These are phyloP conservation scores for Acanthamoeba royreba DNA, from an alignment of 208 protist genomes.

Conservation along the genomic window DNA sequence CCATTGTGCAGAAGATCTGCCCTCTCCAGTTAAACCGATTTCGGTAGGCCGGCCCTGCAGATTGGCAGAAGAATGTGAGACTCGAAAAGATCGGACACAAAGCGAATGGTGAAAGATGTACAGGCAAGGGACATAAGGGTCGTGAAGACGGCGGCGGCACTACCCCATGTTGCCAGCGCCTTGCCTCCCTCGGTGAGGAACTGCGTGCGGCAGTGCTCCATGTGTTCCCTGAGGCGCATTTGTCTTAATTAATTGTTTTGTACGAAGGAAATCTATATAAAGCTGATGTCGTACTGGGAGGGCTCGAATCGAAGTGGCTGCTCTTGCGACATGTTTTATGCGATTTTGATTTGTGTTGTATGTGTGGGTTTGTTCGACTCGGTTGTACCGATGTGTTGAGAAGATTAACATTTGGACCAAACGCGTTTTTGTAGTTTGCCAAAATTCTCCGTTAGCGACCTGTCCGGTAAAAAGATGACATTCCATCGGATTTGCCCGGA, in stretches of 20 bases:
- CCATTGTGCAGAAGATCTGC: conserved; percentile 9
- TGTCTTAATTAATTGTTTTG: no score
- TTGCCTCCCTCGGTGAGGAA: neutral
- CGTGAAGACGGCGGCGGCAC: neutral
- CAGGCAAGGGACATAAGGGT: neutral
- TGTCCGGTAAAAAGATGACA: no score
- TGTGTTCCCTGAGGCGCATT: neutral
- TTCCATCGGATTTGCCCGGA: no score
- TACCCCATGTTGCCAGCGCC: neutral
- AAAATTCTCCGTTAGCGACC: no score
- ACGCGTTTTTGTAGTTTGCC: neutral
- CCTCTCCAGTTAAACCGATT: neutral
- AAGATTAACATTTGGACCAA: no score
- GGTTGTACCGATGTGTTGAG: no score
- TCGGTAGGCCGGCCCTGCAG: neutral
- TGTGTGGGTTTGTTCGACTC: no score
- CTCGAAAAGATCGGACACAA: neutral
- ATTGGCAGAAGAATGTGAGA: neutral
- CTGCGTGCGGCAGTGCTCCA: neutral
- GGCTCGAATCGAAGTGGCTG: no score
- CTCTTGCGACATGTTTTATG: no score
- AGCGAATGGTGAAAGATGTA: neutral
- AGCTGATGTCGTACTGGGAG: no score
- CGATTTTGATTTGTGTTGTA: no score
- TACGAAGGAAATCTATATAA: no score